Base-by-base conservation (phyloP, 2,329 filamentous ascomycete species). In the Nemania sp. region DNA sequence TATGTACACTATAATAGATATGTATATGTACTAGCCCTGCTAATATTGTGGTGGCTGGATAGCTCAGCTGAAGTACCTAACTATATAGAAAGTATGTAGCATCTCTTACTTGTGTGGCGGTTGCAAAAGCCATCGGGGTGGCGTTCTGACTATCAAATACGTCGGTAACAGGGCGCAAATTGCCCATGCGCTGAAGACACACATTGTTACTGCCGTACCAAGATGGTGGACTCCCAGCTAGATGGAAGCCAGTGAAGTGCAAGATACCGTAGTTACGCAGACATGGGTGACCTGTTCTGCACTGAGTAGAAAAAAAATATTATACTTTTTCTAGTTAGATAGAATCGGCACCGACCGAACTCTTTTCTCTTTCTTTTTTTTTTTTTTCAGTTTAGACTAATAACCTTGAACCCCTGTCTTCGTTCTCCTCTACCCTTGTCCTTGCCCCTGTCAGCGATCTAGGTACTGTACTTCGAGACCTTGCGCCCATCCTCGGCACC, bases 381-480 rank as follows among this genome's bases (percentile, higher is more conserved):
- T 56, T 3, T 41, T 15, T 32, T 22, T 35, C 47, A 54, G 24
- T 38, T 13, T 41, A 53, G 15, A n/a, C 18, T 3, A n/a, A 1
- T 15, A 13, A 24, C 53, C 64, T 11, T 62, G 22, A 35, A 32
- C 35, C 59, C 65, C 52, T 58, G 57, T 43, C 24, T 60, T 64
- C 38, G 52, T 24, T 60, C 38, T 18, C 47, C 58, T 32, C 29
- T 32, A 55, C 18, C 60, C 61, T 22, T 49, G 58, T 53, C 58
- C 26, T 5, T 54, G 38, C 32, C 69, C 69, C 64, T 70, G 67
- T 71, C 68, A 70, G 59, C 62, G 67, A 68, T 72, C 70, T 52
- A 64, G 26, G 66, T 70, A 70, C 66, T 68, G 62, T 70, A 70
- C 68, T 66, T 24, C 53, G 35, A 26, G 61, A 38, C 58, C 43